Base-by-base conservation (phyloP, 805 yeast species). In the Kockiozyma suomiensis region DNA sequence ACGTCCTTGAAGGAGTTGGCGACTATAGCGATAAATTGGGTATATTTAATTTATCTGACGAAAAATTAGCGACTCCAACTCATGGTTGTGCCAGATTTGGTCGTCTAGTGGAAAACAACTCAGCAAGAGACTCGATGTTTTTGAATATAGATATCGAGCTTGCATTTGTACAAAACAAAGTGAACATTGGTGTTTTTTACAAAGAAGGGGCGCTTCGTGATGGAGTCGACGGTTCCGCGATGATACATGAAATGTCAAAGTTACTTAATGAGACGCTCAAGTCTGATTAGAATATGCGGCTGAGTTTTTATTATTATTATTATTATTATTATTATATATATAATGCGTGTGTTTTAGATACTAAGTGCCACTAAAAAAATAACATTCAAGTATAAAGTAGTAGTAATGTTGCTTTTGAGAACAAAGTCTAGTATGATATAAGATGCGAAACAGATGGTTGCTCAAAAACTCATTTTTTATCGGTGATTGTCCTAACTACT, bases 141-240 rank as follows among this genome's bases (percentile, higher is more conserved):
- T 35, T 65, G 17, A 53, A 62, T 23, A 30, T 62, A 15, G 69
- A 67, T 26, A 50, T 66, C 25, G 68, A 67, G 40, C 50, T 66
- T 19, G 65, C 64, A 25, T 26, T 58, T 10, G 32, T 21, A 19
- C 46, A 47, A n/a, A 26, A 28, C n/a, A 25, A 38, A 26, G 26
- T 65, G 17, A 65, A 65, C 32, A 50, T 67, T 13, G 69, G 69
- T 5, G 32, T 66, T 15, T 66, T 66, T 43, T 54, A 30, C 37
- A 26, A 28, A 28, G 62, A 58, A 12, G 52, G 52, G 3, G 49
- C 38, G 8, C 25, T 54, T n/a, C 41, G 19, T 19, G 55, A 38
- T 7, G 55, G 51, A 26, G 26, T 23, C 10, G 45, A 40, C 25
- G 58, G 50, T 6, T 51, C 46, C 17, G 26, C 25, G 6, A 5